A percentile compares a stretch with the other conserved stretches of the same genome.
Conservation (phyloP, 2,329 filamentous ascomycete species). For the Fusarium cyanostomum region DNA sequence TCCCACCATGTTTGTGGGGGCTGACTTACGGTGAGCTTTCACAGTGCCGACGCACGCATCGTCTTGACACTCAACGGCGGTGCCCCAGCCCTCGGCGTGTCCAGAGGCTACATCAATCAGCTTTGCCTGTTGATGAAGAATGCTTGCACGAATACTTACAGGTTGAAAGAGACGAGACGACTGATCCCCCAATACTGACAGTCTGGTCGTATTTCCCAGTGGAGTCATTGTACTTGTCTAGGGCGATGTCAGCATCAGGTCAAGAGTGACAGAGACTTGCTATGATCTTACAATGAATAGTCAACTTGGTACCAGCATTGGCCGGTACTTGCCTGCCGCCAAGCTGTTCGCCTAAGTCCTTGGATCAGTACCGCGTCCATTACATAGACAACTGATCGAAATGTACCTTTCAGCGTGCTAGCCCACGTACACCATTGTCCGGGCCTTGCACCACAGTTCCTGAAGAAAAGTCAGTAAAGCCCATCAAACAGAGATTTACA, state of each 20-base stretch:
- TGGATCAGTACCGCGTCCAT: background rate
- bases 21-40: conserved; percentile 14
- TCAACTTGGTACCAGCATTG: conserved; percentile 12
- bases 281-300: conserved; percentile 17
- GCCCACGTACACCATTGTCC: conserved; percentile 33
- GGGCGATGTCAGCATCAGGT: background rate
- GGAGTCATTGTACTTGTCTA: conserved; percentile 28
- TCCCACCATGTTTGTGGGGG: rapidly evolving
- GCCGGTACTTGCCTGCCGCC: conserved; percentile 25
- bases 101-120: conserved; percentile 15
- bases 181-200: background rate
- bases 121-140: rapidly evolving
- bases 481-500: rapidly evolving
- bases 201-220: conserved; percentile 29
- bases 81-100: conserved; percentile 26
- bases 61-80: conserved; percentile 32
- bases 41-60: conserved; percentile 21
- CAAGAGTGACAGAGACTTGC: too few species aligned
- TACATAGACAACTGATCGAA: rapidly evolving
- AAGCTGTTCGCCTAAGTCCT: conserved; percentile 6
- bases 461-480: background rate
- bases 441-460: conserved; percentile 20
- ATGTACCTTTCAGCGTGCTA: conserved; percentile 21
- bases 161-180: conserved; percentile 23
- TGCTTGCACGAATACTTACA: background rate